Percentiles rank a stretch among this genome's conserved stretches.
phyloP scores from a whole-genome alignment of 805 yeast species.

The Candida vaughaniae region DNA sequence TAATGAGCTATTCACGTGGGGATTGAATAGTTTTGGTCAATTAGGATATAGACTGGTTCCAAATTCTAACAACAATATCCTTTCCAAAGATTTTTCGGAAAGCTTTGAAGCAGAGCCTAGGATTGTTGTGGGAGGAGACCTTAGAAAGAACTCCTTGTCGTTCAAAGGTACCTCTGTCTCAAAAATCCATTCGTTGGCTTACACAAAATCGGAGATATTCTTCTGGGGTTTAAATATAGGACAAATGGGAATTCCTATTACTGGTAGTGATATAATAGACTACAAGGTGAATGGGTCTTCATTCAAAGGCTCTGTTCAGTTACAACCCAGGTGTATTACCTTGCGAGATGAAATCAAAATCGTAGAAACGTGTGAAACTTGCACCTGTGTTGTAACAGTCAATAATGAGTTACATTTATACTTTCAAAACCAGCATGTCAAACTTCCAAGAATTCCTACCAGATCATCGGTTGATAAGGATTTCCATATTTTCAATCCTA shows the following conservation, averaged over 20 bases:
- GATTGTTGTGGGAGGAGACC: slow-evolving; percentile 40
- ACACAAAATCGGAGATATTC: slow-evolving; percentile 46
- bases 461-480: slow-evolving; percentile 36
- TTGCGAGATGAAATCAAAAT: slow-evolving; percentile 52
- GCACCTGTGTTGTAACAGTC: slow-evolving; percentile 62
- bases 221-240: slow-evolving; percentile 84
- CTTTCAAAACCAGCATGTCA: slow-evolving; percentile 55
- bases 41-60: slow-evolving; percentile 45
- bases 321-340: slow-evolving; percentile 37
- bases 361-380: slow-evolving; percentile 63
- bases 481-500: slow-evolving; percentile 56
- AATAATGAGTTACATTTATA: slow-evolving; percentile 64
- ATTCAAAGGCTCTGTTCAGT: slow-evolving; percentile 38
- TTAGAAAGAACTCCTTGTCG: slow-evolving; percentile 28
- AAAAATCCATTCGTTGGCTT: slow-evolving; percentile 66
- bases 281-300: slow-evolving; percentile 26
- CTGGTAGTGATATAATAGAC: slow-evolving; percentile 18
- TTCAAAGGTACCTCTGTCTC: slow-evolving; percentile 59
- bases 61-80: slow-evolving; percentile 8
- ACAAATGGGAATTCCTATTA: slow-evolving; percentile 62
- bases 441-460: slow-evolving; percentile 41
- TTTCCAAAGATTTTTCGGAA: slow-evolving; percentile 24
- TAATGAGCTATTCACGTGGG: slow-evolving; percentile 75
- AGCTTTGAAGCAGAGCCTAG: slow-evolving; percentile 38
- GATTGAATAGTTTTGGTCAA: slow-evolving; percentile 66